Conservation (phyloP, 169 alveolate species). For the Eimeria zaria region DNA sequence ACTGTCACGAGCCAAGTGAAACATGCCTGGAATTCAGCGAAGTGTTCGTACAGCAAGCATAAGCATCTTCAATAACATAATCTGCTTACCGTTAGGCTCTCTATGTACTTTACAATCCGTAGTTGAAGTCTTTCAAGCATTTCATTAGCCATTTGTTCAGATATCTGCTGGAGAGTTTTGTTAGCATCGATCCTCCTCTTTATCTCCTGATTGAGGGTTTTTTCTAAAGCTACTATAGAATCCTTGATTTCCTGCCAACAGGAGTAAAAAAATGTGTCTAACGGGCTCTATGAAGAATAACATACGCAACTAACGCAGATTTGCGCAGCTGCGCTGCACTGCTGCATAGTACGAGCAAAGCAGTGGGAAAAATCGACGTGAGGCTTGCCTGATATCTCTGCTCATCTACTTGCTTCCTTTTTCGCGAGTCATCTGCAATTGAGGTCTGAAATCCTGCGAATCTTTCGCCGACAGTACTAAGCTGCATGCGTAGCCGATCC, state of each 20-base stretch:
- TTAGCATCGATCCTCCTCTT: slow-evolving; percentile 85
- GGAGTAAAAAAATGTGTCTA: neutral
- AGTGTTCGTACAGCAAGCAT: neutral
- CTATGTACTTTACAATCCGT: slow-evolving; percentile 79
- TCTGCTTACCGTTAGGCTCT: slow-evolving; percentile 79
- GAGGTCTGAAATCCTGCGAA: slow-evolving; percentile 83
- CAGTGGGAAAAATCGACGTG: neutral
- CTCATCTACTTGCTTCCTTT: slow-evolving; percentile 76
- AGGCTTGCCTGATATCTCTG: slow-evolving; percentile 82
- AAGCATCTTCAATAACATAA: neutral
- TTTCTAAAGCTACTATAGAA: slow-evolving; percentile 74
- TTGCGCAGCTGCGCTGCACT: neutral
- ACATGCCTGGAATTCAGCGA: neutral
- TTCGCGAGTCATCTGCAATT: slow-evolving; percentile 83
- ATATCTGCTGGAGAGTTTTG: slow-evolving; percentile 80
- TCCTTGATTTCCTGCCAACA: slow-evolving; percentile 78
- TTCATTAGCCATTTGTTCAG: slow-evolving; percentile 86
- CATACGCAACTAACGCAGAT: neutral
- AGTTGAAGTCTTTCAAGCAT: slow-evolving; percentile 85
- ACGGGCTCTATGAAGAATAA: neutral
- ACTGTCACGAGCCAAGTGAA: neutral
- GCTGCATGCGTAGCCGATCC: slow-evolving; percentile 85
- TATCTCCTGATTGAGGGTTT: slow-evolving; percentile 84
- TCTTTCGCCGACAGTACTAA: slow-evolving; percentile 83
- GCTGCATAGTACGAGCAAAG: neutral